These are phyloP conservation scores for Piromyces sp. DNA, from an alignment of 192 early-diverging fungal genomes.

Conservation along the genomic window DNA sequence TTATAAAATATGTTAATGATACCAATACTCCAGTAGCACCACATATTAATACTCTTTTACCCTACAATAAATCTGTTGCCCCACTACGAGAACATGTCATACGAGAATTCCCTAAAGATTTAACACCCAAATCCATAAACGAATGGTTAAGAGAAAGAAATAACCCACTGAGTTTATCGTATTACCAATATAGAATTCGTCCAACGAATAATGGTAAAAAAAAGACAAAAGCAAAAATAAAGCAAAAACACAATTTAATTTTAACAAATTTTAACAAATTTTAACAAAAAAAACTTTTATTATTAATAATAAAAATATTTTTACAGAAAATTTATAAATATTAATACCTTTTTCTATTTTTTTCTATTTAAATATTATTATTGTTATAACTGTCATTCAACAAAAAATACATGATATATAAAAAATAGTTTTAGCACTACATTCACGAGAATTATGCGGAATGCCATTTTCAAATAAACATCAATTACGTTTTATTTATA, in stretches of 20 bases:
- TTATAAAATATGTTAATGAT: background rate
- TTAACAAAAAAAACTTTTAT: no score
- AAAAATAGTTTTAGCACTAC: background rate
- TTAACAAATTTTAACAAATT: no score
- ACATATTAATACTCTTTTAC: background rate
- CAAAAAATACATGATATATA: no score
- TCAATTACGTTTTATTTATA: background rate
- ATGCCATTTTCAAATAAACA: background rate
- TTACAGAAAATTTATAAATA: no score
- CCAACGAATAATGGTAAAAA: background rate
- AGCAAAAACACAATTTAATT: no score
- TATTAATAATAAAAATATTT: no score
- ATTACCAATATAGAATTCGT: background rate
- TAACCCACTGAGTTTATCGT: background rate
- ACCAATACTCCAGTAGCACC: background rate
- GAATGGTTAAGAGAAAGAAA: background rate
- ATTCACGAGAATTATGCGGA: background rate
- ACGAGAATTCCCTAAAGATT: background rate
- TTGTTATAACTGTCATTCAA: no score
- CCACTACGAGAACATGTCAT: background rate
- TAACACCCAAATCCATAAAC: background rate
- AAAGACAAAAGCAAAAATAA: background rate
- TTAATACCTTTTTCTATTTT: no score
- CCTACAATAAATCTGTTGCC: background rate
- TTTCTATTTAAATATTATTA: no score